A percentile compares a stretch with the other conserved stretches of the same genome.
Conservation (phyloP, 768 basidiomycete genomes). For the Paxillus involutus region DNA sequence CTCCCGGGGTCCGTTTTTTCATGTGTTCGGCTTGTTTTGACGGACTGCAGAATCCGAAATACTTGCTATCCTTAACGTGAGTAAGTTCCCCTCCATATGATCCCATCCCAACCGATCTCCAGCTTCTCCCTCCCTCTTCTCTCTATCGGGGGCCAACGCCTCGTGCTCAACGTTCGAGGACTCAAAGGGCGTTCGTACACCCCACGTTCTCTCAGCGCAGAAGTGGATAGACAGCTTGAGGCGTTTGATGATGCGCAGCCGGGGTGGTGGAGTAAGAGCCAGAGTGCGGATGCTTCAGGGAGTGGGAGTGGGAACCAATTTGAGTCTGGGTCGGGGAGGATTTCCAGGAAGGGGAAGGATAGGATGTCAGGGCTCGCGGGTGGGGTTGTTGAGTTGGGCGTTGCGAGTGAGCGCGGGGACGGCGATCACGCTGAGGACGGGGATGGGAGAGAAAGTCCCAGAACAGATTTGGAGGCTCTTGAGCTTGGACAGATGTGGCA, state of each 20-base stretch:
- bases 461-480: background rate
- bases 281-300: background rate
- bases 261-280: background rate
- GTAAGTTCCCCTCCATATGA: background rate
- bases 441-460: too few relatives aligned
- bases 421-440: background rate
- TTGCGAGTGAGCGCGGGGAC: background rate
- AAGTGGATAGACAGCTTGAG: conserved; percentile 16
- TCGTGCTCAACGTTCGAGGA: conserved; percentile 18
- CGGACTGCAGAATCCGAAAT: background rate
- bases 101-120: background rate
- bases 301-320: background rate
- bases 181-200: conserved; percentile 2
- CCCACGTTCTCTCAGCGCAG: conserved; percentile 7
- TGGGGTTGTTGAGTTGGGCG: background rate
- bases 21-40: background rate
- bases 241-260: background rate
- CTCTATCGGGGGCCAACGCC: conserved; percentile 16
- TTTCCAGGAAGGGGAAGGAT: background rate
- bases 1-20: too few relatives aligned
- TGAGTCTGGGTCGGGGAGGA: background rate
- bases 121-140: conserved; percentile 16
- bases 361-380: background rate
- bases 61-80: background rate
- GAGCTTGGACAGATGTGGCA: background rate